phyloP scores from a whole-genome alignment of 768 basidiomycete species.

The Collybia nuda region DNA sequence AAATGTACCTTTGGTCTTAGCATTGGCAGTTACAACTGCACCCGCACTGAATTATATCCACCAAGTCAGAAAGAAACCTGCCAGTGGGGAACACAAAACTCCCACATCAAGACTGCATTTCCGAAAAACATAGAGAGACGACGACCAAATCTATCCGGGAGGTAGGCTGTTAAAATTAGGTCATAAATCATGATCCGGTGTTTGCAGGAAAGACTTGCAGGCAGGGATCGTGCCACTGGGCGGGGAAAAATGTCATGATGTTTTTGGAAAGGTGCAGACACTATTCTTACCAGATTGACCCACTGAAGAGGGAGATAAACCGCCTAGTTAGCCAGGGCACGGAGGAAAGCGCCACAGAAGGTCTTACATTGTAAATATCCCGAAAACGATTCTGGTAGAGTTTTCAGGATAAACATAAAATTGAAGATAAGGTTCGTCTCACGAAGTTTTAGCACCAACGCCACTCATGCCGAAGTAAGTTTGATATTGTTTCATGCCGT shows the following conservation, averaged over 20 bases:
- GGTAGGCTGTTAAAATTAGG: slow-evolving; percentile 27
- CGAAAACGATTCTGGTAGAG: slow-evolving; percentile 40
- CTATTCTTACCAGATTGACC: slow-evolving; percentile 35
- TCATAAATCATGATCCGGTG: background rate
- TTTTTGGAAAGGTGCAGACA: slow-evolving; percentile 22
- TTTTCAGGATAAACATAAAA: background rate
- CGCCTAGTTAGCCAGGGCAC: slow-evolving; percentile 2
- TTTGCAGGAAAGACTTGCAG: slow-evolving; percentile 23
- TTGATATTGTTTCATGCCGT: slow-evolving; percentile 49
- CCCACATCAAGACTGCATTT: slow-evolving; percentile 44
- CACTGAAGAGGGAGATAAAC: slow-evolving; percentile 20
- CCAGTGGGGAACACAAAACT: slow-evolving; percentile 2
- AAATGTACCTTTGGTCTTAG: slow-evolving; percentile 39
- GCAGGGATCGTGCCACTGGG: slow-evolving; percentile 45
- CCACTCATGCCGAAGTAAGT: slow-evolving; percentile 43
- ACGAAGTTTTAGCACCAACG: slow-evolving; percentile 46
- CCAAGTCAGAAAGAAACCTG: background rate
- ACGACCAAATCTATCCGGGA: slow-evolving; percentile 50
- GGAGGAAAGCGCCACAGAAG: slow-evolving; percentile 2
- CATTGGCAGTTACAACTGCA: slow-evolving; percentile 47
- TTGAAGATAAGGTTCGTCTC: slow-evolving; percentile 4
- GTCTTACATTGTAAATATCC: slow-evolving; percentile 47
- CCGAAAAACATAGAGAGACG: slow-evolving; percentile 50
- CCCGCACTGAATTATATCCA: slow-evolving; percentile 32
- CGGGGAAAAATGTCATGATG: background rate